Conservation (phyloP, 2,329 filamentous ascomycete genomes). For the Chaetomiaceae sp. region DNA sequence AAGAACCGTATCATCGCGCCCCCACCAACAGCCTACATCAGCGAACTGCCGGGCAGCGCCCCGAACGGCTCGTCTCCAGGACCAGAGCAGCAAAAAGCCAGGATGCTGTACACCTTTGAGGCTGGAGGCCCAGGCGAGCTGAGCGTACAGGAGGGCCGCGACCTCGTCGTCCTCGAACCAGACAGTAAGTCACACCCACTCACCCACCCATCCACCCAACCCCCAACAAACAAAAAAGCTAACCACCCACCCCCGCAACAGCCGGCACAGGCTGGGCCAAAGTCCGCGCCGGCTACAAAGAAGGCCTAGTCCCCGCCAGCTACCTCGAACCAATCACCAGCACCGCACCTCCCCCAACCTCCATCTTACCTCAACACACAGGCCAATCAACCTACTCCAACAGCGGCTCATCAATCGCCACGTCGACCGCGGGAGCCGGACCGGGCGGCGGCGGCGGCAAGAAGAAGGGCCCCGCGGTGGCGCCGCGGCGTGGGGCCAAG, state of each 20-base stretch:
- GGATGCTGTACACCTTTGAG: slow-evolving; percentile 87
- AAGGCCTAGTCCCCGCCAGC: slow-evolving; percentile 80
- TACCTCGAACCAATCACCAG: slow-evolving; percentile 63
- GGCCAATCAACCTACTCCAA: slow-evolving; percentile 63
- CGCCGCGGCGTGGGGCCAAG: slow-evolving; percentile 85
- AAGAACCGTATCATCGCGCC: slow-evolving; percentile 80
- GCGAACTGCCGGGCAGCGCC: slow-evolving; percentile 53
- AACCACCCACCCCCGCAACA: slow-evolving; percentile 38
- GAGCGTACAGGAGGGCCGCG: slow-evolving; percentile 70
- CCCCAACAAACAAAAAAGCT: too few species aligned
- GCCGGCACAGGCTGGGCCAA: slow-evolving; percentile 91
- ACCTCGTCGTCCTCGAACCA: slow-evolving; percentile 73
- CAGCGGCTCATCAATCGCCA: slow-evolving; percentile 62
- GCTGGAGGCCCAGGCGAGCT: slow-evolving; percentile 77
- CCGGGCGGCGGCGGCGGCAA: slow-evolving; percentile 43
- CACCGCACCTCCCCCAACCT: slow-evolving; percentile 37
- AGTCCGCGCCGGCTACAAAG: slow-evolving; percentile 66
- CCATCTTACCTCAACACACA: slow-evolving; percentile 41
- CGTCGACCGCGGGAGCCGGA: slow-evolving; percentile 32
- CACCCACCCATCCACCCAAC: background rate
- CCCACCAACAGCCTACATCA: slow-evolving; percentile 76
- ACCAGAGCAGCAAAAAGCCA: slow-evolving; percentile 65
- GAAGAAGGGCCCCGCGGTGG: slow-evolving; percentile 89
- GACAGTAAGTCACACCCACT: slow-evolving; percentile 62
- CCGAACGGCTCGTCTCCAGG: slow-evolving; percentile 38